Evolutionary conservation across 164 flowering plant species (phyloP).

Genomic region (Aristolochia californica): DNA sequence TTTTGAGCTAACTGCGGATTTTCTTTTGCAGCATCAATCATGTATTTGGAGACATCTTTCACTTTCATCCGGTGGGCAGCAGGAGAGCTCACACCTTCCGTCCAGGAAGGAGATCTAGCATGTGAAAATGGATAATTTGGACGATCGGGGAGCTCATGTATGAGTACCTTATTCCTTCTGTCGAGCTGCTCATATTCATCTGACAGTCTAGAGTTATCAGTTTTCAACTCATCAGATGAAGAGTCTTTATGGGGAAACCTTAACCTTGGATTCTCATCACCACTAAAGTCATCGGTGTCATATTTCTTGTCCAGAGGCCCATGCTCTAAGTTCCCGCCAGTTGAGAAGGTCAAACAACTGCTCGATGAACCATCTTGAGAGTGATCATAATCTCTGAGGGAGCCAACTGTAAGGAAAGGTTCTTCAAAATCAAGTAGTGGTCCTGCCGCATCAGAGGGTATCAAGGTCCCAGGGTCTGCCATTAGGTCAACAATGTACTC

Average conservation of each 20-base stretch:
- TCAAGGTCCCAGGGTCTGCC: constrained; percentile 95
- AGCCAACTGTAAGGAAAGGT: constrained; percentile 30
- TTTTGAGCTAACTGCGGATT: constrained; percentile 93
- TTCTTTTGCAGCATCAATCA: constrained; percentile 97
- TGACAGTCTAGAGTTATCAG: too few relatives aligned
- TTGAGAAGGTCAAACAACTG: constrained; percentile 42
- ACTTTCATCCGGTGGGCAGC: constrained; percentile 80
- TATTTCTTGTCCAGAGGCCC: constrained; percentile 30
- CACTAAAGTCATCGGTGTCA: constrained; percentile 9
- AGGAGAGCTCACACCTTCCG: constrained; percentile 93
- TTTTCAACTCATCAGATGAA: constrained; percentile 11
- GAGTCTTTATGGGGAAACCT: constrained; percentile 11
- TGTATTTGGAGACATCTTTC: constrained; percentile 90
- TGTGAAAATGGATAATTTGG: constrained; percentile 37
- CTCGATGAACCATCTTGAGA: constrained; percentile 41
- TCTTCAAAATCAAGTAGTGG: constrained; percentile 45
- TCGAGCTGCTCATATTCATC: constrained; percentile 8
- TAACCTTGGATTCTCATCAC: constrained; percentile 8
- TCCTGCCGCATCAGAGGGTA: constrained; percentile 79
- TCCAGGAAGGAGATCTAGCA: constrained; percentile 94
- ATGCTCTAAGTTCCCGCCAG: constrained; percentile 30
- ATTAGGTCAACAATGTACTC: constrained; percentile 94
- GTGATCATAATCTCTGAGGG: constrained; percentile 37
- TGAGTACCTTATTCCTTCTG: constrained; percentile 8
- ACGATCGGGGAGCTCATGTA: constrained; percentile 7